These are phyloP conservation scores for Xerocomellus chrysenteron DNA, from an alignment of 768 basidiomycete genomes.

Conservation along the genomic window DNA sequence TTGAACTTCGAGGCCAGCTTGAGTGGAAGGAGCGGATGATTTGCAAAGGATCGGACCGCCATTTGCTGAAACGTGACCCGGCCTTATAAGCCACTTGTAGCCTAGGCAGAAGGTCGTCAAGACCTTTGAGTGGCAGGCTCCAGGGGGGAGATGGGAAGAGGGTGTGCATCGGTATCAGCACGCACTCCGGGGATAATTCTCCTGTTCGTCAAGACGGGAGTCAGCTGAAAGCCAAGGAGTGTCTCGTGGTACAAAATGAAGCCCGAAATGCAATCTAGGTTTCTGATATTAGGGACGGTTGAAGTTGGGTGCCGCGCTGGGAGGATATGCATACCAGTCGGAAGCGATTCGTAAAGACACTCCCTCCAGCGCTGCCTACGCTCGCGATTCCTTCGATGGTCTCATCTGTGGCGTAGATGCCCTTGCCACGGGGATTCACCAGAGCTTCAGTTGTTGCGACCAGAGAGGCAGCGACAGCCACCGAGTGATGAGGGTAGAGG, in stretches of 20 bases:
- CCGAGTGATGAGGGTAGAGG: conserved; percentile 41
- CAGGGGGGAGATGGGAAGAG: conserved; percentile 42
- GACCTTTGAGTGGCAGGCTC: conserved; percentile 51
- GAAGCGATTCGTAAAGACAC: conserved; percentile 42
- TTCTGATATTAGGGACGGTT: background rate
- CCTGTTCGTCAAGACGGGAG: conserved; percentile 40
- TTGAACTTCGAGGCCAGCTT: conserved; percentile 42
- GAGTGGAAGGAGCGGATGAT: conserved; percentile 39
- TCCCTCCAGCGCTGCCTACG: conserved; percentile 46
- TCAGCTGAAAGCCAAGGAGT: conserved; percentile 50
- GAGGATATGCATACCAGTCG: conserved; percentile 34
- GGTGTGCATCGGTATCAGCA: conserved; percentile 48
- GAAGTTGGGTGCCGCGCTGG: background rate
- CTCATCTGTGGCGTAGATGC: conserved; percentile 36
- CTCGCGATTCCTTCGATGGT: no score
- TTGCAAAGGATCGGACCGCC: conserved; percentile 50
- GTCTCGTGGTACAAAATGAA: conserved; percentile 52
- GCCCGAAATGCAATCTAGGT: conserved; percentile 47
- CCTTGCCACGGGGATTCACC: conserved; percentile 44
- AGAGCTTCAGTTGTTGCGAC: conserved; percentile 37
- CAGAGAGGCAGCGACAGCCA: conserved; percentile 36
- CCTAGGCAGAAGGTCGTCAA: conserved; percentile 44
- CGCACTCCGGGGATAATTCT: conserved; percentile 51
- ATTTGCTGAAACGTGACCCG: conserved; percentile 52
- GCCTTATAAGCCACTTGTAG: conserved; percentile 43